Base-by-base conservation (phyloP, 352 stramenopile species). In the Pythium periplocum region DNA sequence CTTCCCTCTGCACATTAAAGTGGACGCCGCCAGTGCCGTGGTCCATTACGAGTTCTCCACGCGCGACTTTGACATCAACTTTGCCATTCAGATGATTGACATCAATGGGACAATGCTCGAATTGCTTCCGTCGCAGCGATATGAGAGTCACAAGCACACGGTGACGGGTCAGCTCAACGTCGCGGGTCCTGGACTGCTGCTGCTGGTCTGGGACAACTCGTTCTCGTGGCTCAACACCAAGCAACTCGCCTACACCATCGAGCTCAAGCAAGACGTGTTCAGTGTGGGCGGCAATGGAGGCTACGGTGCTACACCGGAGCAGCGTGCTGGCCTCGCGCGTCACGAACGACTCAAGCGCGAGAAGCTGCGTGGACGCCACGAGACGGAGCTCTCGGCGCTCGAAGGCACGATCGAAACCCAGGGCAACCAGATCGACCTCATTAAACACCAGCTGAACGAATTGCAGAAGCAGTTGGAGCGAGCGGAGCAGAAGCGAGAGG, bases 191-290 rank as follows among this genome's bases (percentile, higher is more conserved):
- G 82, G 77, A 0, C 74, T 87, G 60, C 59, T 86, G 55, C 51
- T 88, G 59, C 52, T 92, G 26, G 41, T 87, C 31, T 92, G 78
- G 78, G 79, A 92, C 68, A 92, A 92, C 43, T 86, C 75, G 47
- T 92, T 83, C 52, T 90, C 79, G 59, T 92, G 82, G 82, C 62
- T 92, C 48, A 89, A 90, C 52, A 55, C 68, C 30, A 92, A 92
- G 57, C 77, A 90, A 43, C 67, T 92, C 43, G 73, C 79, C 43
- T 92, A 92, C 61, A 62, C 61, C 32, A 69, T 92, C 57, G 75
- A 87, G 48, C 69, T 92, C 2, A 69, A 72, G 37, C 78, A 92
- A 51, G 76, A 64, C 12, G 35, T 52, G 46, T 55, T 61, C n/a
- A 45, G 42, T 3, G 51, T 45, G 7, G 12, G n/a, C 3, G 58